Evolutionary conservation across 1,284 basidiomycete species (phyloP), one percentile per base, ranked within the genome.

Genomic region (Fistulinella cinereoalba): DNA sequence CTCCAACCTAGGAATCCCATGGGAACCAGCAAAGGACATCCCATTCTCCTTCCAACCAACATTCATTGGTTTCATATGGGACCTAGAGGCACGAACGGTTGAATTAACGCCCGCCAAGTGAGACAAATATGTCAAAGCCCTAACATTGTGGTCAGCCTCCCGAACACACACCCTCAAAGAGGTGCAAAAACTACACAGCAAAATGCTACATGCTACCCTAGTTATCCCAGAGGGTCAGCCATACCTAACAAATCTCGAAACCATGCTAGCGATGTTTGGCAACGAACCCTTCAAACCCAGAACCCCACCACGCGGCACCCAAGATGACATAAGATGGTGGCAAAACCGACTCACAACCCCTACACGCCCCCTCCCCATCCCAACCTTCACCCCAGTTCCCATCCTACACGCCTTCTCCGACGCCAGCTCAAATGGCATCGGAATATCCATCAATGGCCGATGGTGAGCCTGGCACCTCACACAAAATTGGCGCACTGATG

Each of bases 221-320:
- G 56, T 71, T 2, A 24, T 68, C 2, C 60, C 62, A 16, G 42
- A 28, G 6, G 68, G 69, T 0, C 33, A 59, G 1, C 65, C 69
- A 0, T 69, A 65, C 37, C 61, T 72, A 37, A 65, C 56, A 16
- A 44, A 40, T 15, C 51, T 74, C 1, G 62, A 71, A 32, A 28
- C 47, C 13, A 56, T 69, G 55, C 38, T 68, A 0, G 15, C 37
- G 1, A 41, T 49, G 0, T 62, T 55, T 23, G 12, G 41, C 15
- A 28, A 57, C 10, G 10, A 38, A 41, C 70, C 68, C 25, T 67
- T 67, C 57, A 40, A 52, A 21, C 61, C 58, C 1, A 19, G 24
- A 5, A 46, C 29, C 28, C 28, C 28, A 7, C 28, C 28, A 29
- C 4, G 4, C 3, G 4, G 28, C 28, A 29, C 28, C 4, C 28